Evolutionary conservation across 768 basidiomycete genomes (phyloP).

Genomic region (Pulveroboletus ravenelii): DNA sequence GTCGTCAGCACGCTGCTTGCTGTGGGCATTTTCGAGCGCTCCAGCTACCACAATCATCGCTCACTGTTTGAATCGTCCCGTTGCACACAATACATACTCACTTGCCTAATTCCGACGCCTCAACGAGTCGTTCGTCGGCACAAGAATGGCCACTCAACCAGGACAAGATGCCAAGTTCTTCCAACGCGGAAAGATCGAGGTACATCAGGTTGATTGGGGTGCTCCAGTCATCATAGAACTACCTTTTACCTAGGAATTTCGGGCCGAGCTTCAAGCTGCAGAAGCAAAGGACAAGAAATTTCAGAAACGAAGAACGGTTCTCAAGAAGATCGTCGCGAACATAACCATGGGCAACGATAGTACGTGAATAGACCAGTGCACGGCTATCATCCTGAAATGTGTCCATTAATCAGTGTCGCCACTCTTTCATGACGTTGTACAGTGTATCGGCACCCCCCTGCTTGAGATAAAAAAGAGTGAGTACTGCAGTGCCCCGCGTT

Average conservation of each 20-base stretch:
- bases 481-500: slow-evolving; percentile 24
- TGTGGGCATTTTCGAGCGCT: not conserved
- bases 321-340: slow-evolving; percentile 98
- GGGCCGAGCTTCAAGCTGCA: slow-evolving; percentile 84
- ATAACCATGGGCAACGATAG: slow-evolving; percentile 99
- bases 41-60: not conserved
- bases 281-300: slow-evolving; percentile 97
- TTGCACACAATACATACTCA: not conserved
- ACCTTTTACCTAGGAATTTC: slow-evolving; percentile 62
- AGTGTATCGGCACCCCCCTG: slow-evolving; percentile 90
- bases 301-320: slow-evolving; percentile 83
- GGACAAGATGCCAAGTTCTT: slow-evolving; percentile 93
- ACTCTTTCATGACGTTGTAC: slow-evolving; percentile 91
- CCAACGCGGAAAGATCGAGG: slow-evolving; percentile 88
- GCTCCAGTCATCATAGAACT: slow-evolving; percentile 11
- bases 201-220: slow-evolving; percentile 26
- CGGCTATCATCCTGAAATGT: slow-evolving; percentile 15
- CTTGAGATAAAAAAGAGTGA: slow-evolving; percentile 99
- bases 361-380: slow-evolving; percentile 41
- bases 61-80: not conserved
- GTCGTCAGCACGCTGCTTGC: not conserved
- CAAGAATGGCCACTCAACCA: slow-evolving; percentile 44
- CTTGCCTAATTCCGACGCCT: not conserved
- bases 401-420: slow-evolving; percentile 67
- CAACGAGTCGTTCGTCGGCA: not conserved